Evolutionary conservation across 352 stramenopile genomes (phyloP).

Genomic region (Lagenidium sp.): DNA sequence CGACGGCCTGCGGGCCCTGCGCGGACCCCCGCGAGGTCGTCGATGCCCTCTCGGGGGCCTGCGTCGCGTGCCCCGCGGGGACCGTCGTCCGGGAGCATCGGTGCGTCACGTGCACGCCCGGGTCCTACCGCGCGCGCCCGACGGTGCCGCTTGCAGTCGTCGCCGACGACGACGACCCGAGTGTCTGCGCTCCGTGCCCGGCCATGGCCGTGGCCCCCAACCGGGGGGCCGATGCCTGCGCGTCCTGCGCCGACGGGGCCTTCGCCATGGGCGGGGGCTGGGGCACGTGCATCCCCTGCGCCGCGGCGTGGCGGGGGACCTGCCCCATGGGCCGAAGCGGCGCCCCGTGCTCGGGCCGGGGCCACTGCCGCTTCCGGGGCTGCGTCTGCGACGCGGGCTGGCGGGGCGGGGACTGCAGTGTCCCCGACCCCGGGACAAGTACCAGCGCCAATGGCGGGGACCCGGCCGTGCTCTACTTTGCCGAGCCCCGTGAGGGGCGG

Average conservation of each 20-base stretch:
- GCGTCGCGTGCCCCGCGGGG: constrained; percentile 3
- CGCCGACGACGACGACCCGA: too few species aligned
- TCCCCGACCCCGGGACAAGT: neutral
- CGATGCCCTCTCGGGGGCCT: constrained; percentile 12
- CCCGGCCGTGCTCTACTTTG: constrained; percentile 36
- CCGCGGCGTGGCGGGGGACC: constrained; percentile 10
- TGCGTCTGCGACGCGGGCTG: constrained; percentile 37
- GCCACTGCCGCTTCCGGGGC: constrained; percentile 34
- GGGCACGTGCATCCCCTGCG: constrained; percentile 45
- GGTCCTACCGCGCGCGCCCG: too few species aligned
- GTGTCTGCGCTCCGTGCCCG: constrained; percentile 27
- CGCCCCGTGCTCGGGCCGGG: constrained; percentile 43
- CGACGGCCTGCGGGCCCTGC: constrained; percentile 27
- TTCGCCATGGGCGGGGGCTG: constrained; percentile 50
- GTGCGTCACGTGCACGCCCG: too few species aligned
- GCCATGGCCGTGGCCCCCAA: constrained; percentile 24
- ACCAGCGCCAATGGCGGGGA: neutral
- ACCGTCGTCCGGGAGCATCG: neutral
- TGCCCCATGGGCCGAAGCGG: constrained; percentile 49
- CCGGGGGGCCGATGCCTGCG: constrained; percentile 20
- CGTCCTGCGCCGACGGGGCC: constrained; percentile 18
- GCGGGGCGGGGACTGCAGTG: constrained; percentile 34
- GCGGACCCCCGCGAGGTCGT: constrained; percentile 4
- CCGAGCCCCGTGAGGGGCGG: constrained; percentile 12
- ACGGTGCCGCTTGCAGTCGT: too few species aligned